phyloP scores from a whole-genome alignment of 257 asterid species.

The Salvia splendens region DNA sequence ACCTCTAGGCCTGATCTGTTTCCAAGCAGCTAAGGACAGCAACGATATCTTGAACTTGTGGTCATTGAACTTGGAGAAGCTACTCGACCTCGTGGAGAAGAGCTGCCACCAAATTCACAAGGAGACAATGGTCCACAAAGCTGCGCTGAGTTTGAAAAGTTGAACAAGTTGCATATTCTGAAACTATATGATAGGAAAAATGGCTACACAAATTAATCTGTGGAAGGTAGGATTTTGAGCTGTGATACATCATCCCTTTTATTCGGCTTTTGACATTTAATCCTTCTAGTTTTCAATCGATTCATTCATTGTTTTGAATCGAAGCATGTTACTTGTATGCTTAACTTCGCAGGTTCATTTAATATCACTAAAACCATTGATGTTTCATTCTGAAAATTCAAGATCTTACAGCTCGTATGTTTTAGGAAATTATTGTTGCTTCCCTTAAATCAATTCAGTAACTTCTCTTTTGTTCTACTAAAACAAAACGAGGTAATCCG shows the following conservation, averaged over 20 bases:
- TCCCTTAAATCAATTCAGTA: no score
- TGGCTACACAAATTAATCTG: constrained; percentile 2
- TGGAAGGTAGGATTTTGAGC: no score
- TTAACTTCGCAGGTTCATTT: not conserved
- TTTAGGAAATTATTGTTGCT: no score
- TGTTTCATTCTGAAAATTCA: not conserved
- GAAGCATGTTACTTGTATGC: not conserved
- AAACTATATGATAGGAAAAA: not conserved
- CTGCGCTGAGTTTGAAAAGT: constrained; percentile 57
- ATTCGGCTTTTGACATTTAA: not conserved
- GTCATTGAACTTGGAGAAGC: constrained; percentile 86
- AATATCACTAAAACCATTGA: not conserved
- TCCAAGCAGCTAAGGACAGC: constrained; percentile 81
- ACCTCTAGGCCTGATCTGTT: constrained; percentile 73
- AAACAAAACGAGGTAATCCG: constrained; percentile 23
- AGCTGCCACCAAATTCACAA: constrained; percentile 98
- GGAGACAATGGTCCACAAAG: constrained; percentile 95
- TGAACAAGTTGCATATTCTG: not conserved
- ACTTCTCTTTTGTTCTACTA: not conserved
- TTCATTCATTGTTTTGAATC: constrained; percentile 10
- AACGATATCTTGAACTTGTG: constrained; percentile 84
- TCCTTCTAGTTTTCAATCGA: constrained; percentile 21
- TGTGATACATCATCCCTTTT: not conserved
- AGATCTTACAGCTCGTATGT: not conserved
- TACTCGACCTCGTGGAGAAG: constrained; percentile 97